Evolutionary conservation across 371 early-diverging fungal species (phyloP), one percentile per base, ranked within the genome.

Genomic region (Mortierella sp.): DNA sequence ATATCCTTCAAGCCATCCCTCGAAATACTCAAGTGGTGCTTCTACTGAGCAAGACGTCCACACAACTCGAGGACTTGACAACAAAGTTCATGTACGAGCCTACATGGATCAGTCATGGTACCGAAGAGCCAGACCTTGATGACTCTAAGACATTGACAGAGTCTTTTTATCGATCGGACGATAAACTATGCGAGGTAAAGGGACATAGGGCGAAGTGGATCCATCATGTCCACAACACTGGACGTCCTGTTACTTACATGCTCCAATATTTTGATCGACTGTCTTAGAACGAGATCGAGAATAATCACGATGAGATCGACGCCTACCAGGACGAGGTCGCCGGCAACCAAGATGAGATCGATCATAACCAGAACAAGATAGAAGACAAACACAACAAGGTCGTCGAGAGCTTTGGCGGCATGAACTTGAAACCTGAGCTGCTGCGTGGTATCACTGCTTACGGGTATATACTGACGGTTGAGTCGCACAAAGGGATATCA

Each of bases 311-410:
- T n/a, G n/a, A n/a, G n/a, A n/a, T n/a, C n/a, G n/a, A n/a, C n/a
- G n/a, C n/a, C 7, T 2, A 6, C 7, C 16, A 47, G 24, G 14
- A 76, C 96, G 45, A 91, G 91, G 39, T 99, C 70, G 99, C 99
- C 86, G 96, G 98, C 83, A 99, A 98, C 86, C 96, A 95, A 38
- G 91, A 95, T 72, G 86, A 93, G 80, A 98, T 97, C 7, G 7
- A 34, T 10, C 4, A 34, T 10, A 34, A 10, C 4, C 34, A 4
- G 34, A 34, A 7, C 10, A 10, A 4, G 10, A 47, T 9, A 48
- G 82, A 88, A 89, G 84, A 86, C 76, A 87, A 85, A 80, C 85
- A 86, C 86, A 85, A 87, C 65, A 62, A 62, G 48, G 55, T 30
- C 39, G 51, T 62, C 54, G 41, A 59, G 24, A 52, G 56, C 34